Base-by-base conservation (phyloP, 305 asterid species). In the Striga hermonthica region DNA sequence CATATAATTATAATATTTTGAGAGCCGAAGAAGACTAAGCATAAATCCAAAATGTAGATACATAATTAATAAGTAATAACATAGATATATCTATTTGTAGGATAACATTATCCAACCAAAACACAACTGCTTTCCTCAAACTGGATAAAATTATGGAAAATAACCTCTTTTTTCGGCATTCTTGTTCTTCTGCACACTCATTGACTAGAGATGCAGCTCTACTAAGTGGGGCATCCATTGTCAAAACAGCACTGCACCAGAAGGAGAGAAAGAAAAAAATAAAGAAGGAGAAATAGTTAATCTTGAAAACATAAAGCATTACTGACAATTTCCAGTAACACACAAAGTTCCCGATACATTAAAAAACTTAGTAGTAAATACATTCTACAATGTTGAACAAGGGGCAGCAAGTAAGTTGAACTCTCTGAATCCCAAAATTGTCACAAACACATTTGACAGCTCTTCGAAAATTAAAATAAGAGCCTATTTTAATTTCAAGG, bases 111-210 rank as follows among this genome's bases (percentile, higher is more conserved):
- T 15, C 11, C 49, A 37, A 69, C 34, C 39, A 8, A 56, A 37
- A 15, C 63, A 41, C 4, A 56, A 11, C 6, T 40, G 69, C 47
- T 54, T 34, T 7, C 62, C 12, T 50, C 43, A 73, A 12, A 22
- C 31, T 31, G 34, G 43, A 38, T 52, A 6, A 9, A 40, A 41
- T n/a, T 34, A 22, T 22, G 31, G 13, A 54, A 16, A 52, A 58
- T 58, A 74, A 90, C 97, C 97, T 90, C 90, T 90, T 90, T 57
- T 81, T 70, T 35, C 76, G 84, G 65, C 77, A 73, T 64, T 83
- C 95, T 63, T 76, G 75, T 53, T 83, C 89, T 56, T 81, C 87
- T 48, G 74, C 68, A 63, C 69, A 73, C 37, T 86, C 91, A 64
- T 79, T 84, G 68, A 71, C 81, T 74, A 74, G 89, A 7, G 82